Base-by-base conservation (phyloP, 129 eudicot species). In the Flaveria brownii region DNA sequence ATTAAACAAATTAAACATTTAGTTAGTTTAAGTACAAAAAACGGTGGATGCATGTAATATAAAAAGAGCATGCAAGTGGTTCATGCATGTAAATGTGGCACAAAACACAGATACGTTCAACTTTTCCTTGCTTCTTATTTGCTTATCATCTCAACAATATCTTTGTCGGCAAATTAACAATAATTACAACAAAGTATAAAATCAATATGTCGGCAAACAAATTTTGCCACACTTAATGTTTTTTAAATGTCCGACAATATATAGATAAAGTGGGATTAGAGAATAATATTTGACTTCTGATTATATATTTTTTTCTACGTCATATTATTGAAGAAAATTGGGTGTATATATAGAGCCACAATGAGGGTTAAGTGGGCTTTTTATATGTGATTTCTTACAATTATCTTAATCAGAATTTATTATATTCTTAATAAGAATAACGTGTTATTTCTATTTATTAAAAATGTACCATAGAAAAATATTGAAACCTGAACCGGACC, bases 161-260 rank as follows among this genome's bases (percentile, higher is more conserved):
- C 76, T 72, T 33, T 72, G 76, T 30, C 76, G 76, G 65, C 76
- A n/a, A 54, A 52, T 52, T 28, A 54, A 72, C 76, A 72, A 72
- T 72, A 72, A 52, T 72, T 72, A 52, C 50, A 20, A 36, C 63
- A 72, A 72, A 72, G n/a, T 50, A 54, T n/a, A 30, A 11, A 11
- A 52, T 52, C 12, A 52, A 0, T 10, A 72, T 72, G 76, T 72
- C 76, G 65, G 76, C 76, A 72, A 52, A 9, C 50, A 72, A 12
- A 72, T 52, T 72, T 33, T 11, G 30, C 17, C n/a, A 45, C 55
- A 43, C 12, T 39, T 45, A 20, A 39, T 43, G 55, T 42, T 42
- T 68, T 43, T 68, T 60, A 9, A 17, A 6, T 22, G 49, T 68
- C 30, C 22, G 51, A 68, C 54, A 68, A 43, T 18, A n/a, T 68